Evolutionary conservation across 1,139 yeast genomes (phyloP), one percentile per base, ranked within the genome.

Genomic region (Protomyces inundatus): DNA sequence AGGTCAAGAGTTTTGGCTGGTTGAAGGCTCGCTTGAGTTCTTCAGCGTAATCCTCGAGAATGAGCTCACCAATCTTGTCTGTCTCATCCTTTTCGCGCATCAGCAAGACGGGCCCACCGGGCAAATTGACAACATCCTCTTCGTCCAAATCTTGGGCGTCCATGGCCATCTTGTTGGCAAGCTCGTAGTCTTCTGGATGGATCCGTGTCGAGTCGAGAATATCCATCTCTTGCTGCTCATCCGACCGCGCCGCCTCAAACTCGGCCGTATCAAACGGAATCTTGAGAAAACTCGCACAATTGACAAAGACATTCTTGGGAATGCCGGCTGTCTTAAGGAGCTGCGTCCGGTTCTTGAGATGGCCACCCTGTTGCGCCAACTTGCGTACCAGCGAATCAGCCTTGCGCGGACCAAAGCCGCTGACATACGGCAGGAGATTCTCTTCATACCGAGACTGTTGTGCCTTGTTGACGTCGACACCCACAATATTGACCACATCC

Each of bases 141-240:
- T 95, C 98, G 72, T 91, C 97, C 69, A 90, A 81, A 72, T 95
- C 99, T 68, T 93, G 80, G 0, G 98, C 98, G 79, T 93, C 98
- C 1, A 97, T 95, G 7, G 98, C 98, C 90, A 93, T 91, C 73
- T 93, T 93, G 65, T 95, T 84, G 1, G 98, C 98, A 70, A 93
- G 81, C 67, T 89, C 96, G 73, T 93, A 93, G 76, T 93, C 98
- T 75, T 95, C 98, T 3, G 98, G 98, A 71, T 93, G 99, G 55
- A 95, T 90, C 77, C 98, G 84, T 0, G 98, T 93, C 45, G 95
- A 91, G 76, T 93, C 99, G 68, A 93, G 80, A 61, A 88, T 80
- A 71, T 93, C 98, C 39, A 59, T 39, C 32, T 59, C 59, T 51
- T 88, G 83, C 33, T 51, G 52, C 51, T 85, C 84, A 70, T 80